These are phyloP conservation scores for Xylaria acuta DNA, from an alignment of 495 filamentous ascomycete species.

Conservation along the genomic window DNA sequence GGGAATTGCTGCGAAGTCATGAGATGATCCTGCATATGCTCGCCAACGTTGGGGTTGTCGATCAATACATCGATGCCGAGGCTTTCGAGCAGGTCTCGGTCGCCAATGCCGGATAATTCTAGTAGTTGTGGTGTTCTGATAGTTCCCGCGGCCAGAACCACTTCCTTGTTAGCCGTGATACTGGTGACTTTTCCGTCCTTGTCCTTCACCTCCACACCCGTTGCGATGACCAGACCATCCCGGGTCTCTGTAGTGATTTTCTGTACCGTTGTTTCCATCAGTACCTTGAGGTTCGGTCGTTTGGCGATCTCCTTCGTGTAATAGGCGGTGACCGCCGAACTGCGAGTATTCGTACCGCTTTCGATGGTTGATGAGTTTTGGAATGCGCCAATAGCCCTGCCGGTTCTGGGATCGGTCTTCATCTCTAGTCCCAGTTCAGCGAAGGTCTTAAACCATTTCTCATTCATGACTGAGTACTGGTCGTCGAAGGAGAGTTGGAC, in stretches of 20 bases:
- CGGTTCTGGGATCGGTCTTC: conserved; percentile 47
- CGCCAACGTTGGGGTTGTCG: conserved; percentile 78
- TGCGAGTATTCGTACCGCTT: conserved; percentile 45
- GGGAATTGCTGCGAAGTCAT: conserved; percentile 50
- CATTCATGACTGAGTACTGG: conserved; percentile 41
- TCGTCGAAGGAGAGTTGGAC: conserved; percentile 50
- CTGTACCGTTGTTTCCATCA: conserved; percentile 53
- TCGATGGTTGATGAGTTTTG: conserved; percentile 53
- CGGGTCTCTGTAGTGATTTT: conserved; percentile 49
- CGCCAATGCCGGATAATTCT: conserved; percentile 80
- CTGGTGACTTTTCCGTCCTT: conserved; percentile 40
- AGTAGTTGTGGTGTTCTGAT: conserved; percentile 66
- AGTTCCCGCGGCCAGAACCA: conserved; percentile 66
- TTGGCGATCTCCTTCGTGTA: conserved; percentile 41
- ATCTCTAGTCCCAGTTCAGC: conserved; percentile 40
- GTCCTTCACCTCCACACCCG: conserved; percentile 42
- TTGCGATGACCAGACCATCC: conserved; percentile 38
- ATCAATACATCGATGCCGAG: conserved; percentile 72
- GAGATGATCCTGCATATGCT: conserved; percentile 64
- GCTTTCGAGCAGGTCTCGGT: conserved; percentile 63
- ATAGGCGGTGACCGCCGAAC: conserved; percentile 49
- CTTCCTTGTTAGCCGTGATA: conserved; percentile 50
- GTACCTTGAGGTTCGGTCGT: conserved; percentile 53
- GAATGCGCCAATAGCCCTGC: conserved; percentile 53
- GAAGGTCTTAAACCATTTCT: conserved; percentile 48